These are phyloP conservation scores for Nicotiana tomentosiformis DNA, from an alignment of 257 asterid genomes.

Conservation along the genomic window DNA sequence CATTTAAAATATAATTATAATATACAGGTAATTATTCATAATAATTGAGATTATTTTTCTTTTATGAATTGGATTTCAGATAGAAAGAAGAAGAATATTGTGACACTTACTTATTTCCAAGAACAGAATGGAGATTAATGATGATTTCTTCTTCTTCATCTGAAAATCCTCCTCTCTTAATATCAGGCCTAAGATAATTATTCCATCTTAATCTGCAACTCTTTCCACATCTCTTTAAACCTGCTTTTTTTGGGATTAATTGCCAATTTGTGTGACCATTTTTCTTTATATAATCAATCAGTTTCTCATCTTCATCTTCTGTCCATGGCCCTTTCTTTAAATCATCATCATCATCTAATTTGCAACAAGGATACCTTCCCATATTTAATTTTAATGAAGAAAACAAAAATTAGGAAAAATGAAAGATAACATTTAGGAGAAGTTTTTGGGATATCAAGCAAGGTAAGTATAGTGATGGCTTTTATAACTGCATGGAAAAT, in stretches of 20 bases:
- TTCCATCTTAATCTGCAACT: not conserved
- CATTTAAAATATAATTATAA: too few species aligned
- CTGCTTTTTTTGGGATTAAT: not conserved
- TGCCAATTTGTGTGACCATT: not conserved
- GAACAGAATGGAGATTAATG: not conserved
- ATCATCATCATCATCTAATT: too few species aligned
- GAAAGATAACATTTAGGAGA: not conserved
- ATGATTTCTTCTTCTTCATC: not conserved
- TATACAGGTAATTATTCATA: too few species aligned
- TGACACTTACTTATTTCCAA: not conserved
- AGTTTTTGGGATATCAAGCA: not conserved
- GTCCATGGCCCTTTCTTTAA: not conserved
- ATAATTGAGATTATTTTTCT: too few species aligned
- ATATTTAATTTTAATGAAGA: too few species aligned
- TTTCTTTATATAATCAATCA: not conserved
- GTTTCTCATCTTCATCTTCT: not conserved
- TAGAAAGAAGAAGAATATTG: not conserved
- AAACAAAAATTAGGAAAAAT: too few species aligned
- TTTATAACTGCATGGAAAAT: not conserved
- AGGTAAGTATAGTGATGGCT: not conserved
- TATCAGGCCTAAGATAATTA: not conserved
- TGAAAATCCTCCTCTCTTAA: not conserved
- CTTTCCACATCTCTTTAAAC: not conserved
- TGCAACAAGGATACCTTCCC: not conserved
- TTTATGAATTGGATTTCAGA: too few species aligned